Conservation (phyloP, 805 yeast genomes). For the Candida quercuum region DNA sequence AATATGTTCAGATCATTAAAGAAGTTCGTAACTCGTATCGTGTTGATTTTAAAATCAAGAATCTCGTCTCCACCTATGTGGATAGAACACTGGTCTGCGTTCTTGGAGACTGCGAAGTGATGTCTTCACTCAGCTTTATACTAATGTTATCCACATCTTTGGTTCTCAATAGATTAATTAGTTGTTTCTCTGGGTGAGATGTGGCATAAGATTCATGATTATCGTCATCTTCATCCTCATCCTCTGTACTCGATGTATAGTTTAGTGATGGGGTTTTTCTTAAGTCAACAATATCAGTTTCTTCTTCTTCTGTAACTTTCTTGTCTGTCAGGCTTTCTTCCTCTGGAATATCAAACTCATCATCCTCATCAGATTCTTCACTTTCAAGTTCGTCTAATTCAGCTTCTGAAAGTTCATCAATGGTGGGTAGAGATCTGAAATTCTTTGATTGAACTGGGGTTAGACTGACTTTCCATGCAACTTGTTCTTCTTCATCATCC, state of each 20-base stretch:
- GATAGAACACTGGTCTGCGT: too few relatives aligned
- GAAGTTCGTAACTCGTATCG: too few relatives aligned
- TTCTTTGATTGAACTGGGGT: conserved; percentile 1
- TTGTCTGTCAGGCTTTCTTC: too few relatives aligned
- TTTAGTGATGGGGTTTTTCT: conserved; percentile 1
- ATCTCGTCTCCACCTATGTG: too few relatives aligned
- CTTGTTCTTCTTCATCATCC: conserved; percentile 4
- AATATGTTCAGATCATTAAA: too few relatives aligned
- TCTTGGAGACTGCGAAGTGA: too few relatives aligned
- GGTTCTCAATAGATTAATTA: too few relatives aligned
- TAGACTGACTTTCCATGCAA: conserved; percentile 5
- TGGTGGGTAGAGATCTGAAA: conserved; percentile 21
- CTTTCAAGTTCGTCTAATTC: conserved; percentile 18
- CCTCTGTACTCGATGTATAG: neutral
- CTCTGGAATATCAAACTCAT: conserved; percentile 2
- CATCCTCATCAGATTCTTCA: conserved; percentile 12
- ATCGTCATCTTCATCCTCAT: conserved; percentile 1
- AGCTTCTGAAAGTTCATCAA: conserved; percentile 18
- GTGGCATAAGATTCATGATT: neutral
- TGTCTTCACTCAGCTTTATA: neutral
- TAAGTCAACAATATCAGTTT: neutral
- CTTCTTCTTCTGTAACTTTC: too few relatives aligned
- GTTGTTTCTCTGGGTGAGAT: neutral
- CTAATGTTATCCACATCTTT: neutral
- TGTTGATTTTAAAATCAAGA: too few relatives aligned